Percentiles rank a stretch among this genome's conserved stretches.
Evolutionary conservation across 352 stramenopile species (phyloP).

Genomic region (Pilasporangium apinafurcum): DNA sequence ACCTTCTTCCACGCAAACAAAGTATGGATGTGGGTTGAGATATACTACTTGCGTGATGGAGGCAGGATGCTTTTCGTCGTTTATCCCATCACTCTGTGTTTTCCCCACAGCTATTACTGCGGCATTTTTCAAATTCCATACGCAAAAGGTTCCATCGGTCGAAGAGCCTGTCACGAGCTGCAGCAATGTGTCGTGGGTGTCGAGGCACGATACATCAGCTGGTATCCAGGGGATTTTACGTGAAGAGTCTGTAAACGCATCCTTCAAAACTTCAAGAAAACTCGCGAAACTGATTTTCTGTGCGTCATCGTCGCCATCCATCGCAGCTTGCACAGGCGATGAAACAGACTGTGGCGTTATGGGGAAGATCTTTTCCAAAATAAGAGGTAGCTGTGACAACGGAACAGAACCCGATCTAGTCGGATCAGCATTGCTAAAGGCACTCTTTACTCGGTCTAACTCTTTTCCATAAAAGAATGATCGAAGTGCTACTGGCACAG

Average conservation of each 20-base stretch:
- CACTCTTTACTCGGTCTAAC: slow-evolving; percentile 18
- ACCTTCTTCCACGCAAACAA: slow-evolving; percentile 26
- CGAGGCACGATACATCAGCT: slow-evolving; percentile 24
- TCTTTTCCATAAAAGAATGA: slow-evolving; percentile 26
- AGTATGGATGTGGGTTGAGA: slow-evolving; percentile 33
- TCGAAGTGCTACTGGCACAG: slow-evolving; percentile 17
- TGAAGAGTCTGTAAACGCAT: slow-evolving; percentile 13
- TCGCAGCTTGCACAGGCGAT: not conserved
- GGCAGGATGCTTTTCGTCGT: not conserved
- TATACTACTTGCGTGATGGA: slow-evolving; percentile 21
- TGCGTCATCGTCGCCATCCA: not conserved
- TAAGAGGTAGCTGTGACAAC: slow-evolving; percentile 3
- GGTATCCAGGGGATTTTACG: no score
- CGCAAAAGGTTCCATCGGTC: slow-evolving; percentile 24
- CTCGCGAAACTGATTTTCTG: slow-evolving; percentile 17
- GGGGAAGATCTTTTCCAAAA: slow-evolving; percentile 19
- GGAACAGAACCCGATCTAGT: slow-evolving; percentile 6
- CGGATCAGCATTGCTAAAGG: slow-evolving; percentile 13
- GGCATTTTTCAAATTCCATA: slow-evolving; percentile 41
- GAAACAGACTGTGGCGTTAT: not conserved
- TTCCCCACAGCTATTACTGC: slow-evolving; percentile 19
- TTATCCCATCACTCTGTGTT: not conserved
- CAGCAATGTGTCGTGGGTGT: slow-evolving; percentile 13
- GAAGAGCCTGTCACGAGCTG: slow-evolving; percentile 25
- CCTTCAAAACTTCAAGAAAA: slow-evolving; percentile 18